A percentile compares a stretch with the other conserved stretches of the same genome.
Conservation (phyloP, 108 stramenopile genomes). For the Mayamaea pseudoterrestris region DNA sequence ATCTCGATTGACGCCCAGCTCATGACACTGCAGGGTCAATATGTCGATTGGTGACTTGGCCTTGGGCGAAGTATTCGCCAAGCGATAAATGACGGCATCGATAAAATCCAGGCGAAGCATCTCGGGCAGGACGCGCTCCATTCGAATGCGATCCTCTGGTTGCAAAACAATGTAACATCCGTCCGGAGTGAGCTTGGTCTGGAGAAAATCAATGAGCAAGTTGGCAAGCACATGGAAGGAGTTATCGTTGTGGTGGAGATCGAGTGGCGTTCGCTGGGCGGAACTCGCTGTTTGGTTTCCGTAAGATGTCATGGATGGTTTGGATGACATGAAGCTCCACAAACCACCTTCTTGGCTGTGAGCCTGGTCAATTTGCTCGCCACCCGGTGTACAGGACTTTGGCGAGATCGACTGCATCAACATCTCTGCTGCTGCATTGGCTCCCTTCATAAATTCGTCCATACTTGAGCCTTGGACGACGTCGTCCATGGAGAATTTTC, state of each 20-base stretch:
- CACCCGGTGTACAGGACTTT: background rate
- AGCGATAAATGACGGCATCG: conserved; percentile 45
- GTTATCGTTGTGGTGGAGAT: conserved; percentile 56
- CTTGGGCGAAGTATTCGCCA: conserved; percentile 17
- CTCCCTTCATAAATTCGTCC: background rate
- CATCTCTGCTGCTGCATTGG: conserved; percentile 1
- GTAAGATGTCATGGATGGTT: background rate
- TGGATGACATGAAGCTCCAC: no score
- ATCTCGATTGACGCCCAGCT: conserved; percentile 47
- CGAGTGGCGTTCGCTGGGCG: conserved; percentile 1
- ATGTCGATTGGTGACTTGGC: conserved; percentile 17
- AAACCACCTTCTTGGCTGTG: background rate
- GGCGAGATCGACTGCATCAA: background rate
- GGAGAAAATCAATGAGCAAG: conserved; percentile 38
- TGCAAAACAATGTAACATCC: conserved; percentile 28
- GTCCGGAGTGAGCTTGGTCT: conserved; percentile 1
- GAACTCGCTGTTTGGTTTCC: background rate
- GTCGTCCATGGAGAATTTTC: background rate
- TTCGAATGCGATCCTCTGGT: conserved; percentile 28
- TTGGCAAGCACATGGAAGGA: conserved; percentile 61
- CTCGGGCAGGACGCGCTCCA: conserved; percentile 43
- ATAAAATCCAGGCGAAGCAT: conserved; percentile 38
- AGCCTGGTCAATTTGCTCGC: background rate
- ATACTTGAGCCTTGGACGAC: background rate
- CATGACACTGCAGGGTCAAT: conserved; percentile 48